Base-by-base conservation (phyloP, 257 asterid species). In the Lithospermum erythrorhizon region DNA sequence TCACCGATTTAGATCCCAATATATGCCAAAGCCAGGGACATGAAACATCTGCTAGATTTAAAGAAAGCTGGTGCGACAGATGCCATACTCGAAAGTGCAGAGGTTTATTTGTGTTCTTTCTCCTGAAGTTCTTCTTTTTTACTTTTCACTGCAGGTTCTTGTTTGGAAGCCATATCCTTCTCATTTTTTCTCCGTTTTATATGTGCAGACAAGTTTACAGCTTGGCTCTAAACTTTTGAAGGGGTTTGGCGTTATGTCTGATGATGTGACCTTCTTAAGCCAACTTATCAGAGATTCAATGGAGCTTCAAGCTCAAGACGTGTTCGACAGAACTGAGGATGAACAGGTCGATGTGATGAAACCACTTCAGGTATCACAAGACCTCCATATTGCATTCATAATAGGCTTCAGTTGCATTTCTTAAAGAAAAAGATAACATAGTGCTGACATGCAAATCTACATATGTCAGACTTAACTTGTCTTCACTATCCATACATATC, bases 61-160 rank as follows among this genome's bases (percentile, higher is more conserved):
- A 91, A 88, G 82, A 91, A 88, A 77, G 87, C 87, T 3, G 98
- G 98, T 14, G 98, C 96, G 57, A 91, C 94, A 47, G 98, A 91
- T 74, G 95, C 93, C 58, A 77, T 91, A 73, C 95, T 88, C 63
- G 98, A 91, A 78, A 84, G 81, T 70, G 79, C 98, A 58, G 98
- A 88, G 98, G 98, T 91, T 78, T 56, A 47, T 29, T 21, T 27
- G 32, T 27, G 32, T 27, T 41, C 14, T 41, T 41, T 11, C 3
- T 11, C 14, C 18, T 41, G 7, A 18, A 0, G 49, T 41, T 35
- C 45, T 35, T 27, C 30, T 27, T 35, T 48, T 24, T 61, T 47
- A 47, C 75, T 60, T 63, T 49, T 20, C 45, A 23, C 59, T 57
- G 21, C n/a, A 11, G 35, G 29, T 45, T 37, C 55, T 55, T 57